Evolutionary conservation across 345 rosid species (phyloP), one percentile per base, ranked within the genome.

Genomic region (Heritiera littoralis): DNA sequence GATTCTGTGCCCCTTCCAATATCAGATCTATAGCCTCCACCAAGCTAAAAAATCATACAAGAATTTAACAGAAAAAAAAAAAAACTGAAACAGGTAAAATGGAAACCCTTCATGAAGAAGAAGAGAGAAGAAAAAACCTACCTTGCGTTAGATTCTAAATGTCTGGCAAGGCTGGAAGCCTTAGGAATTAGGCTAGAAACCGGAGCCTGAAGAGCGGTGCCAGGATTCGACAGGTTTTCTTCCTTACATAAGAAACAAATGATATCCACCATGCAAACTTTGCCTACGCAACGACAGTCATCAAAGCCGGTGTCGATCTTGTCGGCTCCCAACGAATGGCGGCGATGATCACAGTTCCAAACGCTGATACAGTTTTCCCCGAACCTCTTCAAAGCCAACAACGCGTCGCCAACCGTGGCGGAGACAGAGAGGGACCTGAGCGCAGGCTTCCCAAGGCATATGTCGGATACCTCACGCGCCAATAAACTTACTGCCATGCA

Each of bases 391-490:
- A 91, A 87, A 49, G 84, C 85, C 65, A 85, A 78, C 63, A 89
- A 48, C 8, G 94, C 95, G 79, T 90, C 94, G 20, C 83, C 89
- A 41, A 94, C 86, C 75, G 97, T 85, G 80, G 92, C 85, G 56
- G 76, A 77, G 59, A 75, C 69, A n/a, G 91, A 86, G 20, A 91
- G 87, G 71, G 86, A 83, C 77, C 90, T 83, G 78, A 91, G 80
- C 60, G 91, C 79, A 8, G 95, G 95, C 85, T 89, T 91, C 32
- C 95, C 95, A 45, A 91, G 86, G 85, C 93, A 91, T 30, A 91
- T 82, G 54, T 88, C 92, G 17, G 95, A 88, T 12, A 91, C 83
- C 43, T 85, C 87, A 74, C 81, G 75, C 66, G 81, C 78, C 70
- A 85, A 85, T 4, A 88, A 73, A 54, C 89, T 83, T 38, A 80